Percentiles rank a stretch among this genome's conserved stretches.
Evolutionary conservation across 495 filamentous ascomycete genomes (phyloP).

Genomic region (Thermothielavioides terrestris): DNA sequence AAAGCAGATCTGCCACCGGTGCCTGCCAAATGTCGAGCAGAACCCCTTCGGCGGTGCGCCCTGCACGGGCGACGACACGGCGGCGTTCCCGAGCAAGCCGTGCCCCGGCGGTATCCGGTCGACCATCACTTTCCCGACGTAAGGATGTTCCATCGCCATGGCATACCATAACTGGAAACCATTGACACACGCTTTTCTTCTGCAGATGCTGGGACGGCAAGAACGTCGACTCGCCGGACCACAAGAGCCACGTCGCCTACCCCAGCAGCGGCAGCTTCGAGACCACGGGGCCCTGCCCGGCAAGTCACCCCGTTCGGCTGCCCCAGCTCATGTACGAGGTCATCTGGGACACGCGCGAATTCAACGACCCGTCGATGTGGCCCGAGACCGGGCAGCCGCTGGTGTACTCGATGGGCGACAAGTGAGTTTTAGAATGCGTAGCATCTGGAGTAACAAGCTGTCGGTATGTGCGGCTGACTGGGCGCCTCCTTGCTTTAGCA

Average conservation of each 20-base stretch:
- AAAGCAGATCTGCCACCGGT: conserved; percentile 40
- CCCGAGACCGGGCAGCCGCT: conserved; percentile 37
- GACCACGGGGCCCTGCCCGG: conserved; percentile 33
- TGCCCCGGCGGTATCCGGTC: conserved; percentile 43
- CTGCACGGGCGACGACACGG: conserved; percentile 42
- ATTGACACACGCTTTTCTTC: neutral
- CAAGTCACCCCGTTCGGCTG: conserved; percentile 36
- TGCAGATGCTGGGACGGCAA: conserved; percentile 46
- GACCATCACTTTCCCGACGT: conserved; percentile 43
- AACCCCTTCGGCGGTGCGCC: conserved; percentile 45
- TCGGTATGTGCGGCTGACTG: neutral
- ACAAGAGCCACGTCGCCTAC: conserved; percentile 44
- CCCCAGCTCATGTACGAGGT: conserved; percentile 45
- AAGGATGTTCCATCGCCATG: too few species aligned
- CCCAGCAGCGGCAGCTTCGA: conserved; percentile 33
- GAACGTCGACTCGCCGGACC: conserved; percentile 45
- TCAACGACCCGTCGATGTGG: conserved; percentile 38
- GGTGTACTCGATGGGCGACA: conserved; percentile 43
- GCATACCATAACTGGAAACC: neutral
- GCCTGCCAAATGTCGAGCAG: conserved; percentile 37
- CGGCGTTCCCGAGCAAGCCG: conserved; percentile 30
- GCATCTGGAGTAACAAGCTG: too few species aligned
- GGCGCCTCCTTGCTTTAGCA: conserved; percentile 9
- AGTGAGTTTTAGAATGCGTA: too few species aligned
- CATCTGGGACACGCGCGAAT: conserved; percentile 40